Evolutionary conservation across 148 eudicot genomes (phyloP).

Genomic region (Hydrangea macrophylla): DNA sequence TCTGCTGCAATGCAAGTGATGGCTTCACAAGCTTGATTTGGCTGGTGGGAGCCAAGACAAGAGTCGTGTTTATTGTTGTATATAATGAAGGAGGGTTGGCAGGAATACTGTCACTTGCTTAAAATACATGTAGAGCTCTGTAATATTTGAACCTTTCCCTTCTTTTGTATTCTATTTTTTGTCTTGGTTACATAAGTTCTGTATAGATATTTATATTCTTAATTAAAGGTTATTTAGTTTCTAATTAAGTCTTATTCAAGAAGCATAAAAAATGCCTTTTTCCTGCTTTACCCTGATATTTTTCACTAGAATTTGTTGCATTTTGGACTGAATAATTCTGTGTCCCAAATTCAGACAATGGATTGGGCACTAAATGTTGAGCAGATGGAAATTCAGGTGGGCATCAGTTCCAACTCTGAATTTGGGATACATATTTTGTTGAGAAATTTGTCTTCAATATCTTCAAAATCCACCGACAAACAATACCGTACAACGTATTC

Average conservation of each 20-base stretch:
- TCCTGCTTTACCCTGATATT: neutral
- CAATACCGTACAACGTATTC: too few relatives aligned
- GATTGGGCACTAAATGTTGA: too few relatives aligned
- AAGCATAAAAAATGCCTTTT: conserved; percentile 1
- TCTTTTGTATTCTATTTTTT: neutral
- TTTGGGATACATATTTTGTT: too few relatives aligned
- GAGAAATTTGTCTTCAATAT: too few relatives aligned
- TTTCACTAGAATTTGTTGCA: neutral
- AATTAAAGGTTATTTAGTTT: neutral
- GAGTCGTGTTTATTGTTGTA: conserved; percentile 8
- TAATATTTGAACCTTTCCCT: conserved; percentile 5
- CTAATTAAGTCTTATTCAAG: conserved; percentile 6
- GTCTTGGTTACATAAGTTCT: conserved; percentile 13
- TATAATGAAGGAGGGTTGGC: conserved; percentile 4
- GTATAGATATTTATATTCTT: conserved; percentile 19
- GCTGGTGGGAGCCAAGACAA: conserved; percentile 8
- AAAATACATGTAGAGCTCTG: conserved; percentile 15
- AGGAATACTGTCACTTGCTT: neutral
- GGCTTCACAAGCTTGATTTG: conserved; percentile 9
- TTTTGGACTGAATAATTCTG: too few relatives aligned
- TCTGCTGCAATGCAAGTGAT: neutral
- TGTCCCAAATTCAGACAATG: too few relatives aligned
- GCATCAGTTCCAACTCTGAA: too few relatives aligned
- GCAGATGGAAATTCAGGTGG: too few relatives aligned
- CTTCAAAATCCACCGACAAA: too few relatives aligned